These are phyloP conservation scores for Paecilomyces dactylethromorphus DNA, from an alignment of 2,329 filamentous ascomycete species.

Conservation along the genomic window DNA sequence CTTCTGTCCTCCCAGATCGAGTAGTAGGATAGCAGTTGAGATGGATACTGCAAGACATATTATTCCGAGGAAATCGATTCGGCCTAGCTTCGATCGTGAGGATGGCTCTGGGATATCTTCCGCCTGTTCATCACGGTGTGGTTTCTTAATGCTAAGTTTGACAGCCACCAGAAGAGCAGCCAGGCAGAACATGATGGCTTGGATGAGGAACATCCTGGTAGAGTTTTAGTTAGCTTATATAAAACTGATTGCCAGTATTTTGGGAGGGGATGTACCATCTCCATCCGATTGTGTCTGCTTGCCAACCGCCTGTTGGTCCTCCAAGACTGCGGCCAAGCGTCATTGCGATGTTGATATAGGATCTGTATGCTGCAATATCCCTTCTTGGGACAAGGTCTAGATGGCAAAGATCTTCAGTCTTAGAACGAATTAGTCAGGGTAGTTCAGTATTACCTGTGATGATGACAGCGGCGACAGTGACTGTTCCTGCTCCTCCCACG, in stretches of 20 bases:
- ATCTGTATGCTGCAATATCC: slow-evolving; percentile 43
- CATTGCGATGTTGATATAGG: slow-evolving; percentile 47
- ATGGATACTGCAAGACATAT: slow-evolving; percentile 40
- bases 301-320: slow-evolving; percentile 52
- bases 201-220: slow-evolving; percentile 48
- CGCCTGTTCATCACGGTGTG: neutral
- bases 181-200: slow-evolving; percentile 47
- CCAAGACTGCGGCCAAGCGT: slow-evolving; percentile 46
- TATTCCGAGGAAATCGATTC: slow-evolving; percentile 56
- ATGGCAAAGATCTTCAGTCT: neutral
- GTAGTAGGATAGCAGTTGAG: slow-evolving; percentile 37
- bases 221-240: neutral
- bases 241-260: neutral
- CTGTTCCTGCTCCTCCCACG: slow-evolving; percentile 40
- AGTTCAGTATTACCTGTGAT: slow-evolving; percentile 30
- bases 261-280: slow-evolving; percentile 43
- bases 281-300: slow-evolving; percentile 60
- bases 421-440: neutral
- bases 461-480: slow-evolving; percentile 40
- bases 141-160: slow-evolving; percentile 24
- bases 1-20: slow-evolving; percentile 45
- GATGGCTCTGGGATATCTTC: slow-evolving; percentile 2
- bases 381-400: slow-evolving; percentile 43
- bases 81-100: slow-evolving; percentile 32
- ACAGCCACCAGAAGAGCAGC: slow-evolving; percentile 43